These are phyloP conservation scores for Hypoxylon sp. DNA, from an alignment of 2,329 filamentous ascomycete genomes.

Conservation along the genomic window DNA sequence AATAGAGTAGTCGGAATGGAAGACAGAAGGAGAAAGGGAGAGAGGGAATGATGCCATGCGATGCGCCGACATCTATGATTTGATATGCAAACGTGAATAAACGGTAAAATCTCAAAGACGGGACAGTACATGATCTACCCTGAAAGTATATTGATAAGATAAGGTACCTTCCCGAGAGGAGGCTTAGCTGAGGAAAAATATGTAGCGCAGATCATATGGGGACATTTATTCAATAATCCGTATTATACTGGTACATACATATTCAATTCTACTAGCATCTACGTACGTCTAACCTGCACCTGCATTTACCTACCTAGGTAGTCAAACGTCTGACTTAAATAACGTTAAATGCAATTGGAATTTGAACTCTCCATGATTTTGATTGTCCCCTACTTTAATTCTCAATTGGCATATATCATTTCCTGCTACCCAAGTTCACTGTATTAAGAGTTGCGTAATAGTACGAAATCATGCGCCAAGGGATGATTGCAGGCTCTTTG, in stretches of 20 bases:
- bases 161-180: constrained; percentile 20
- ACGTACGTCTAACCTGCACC: background rate
- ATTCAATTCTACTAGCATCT: background rate
- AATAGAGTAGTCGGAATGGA: background rate
- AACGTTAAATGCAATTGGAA: background rate
- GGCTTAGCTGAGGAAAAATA: background rate
- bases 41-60: constrained; percentile 1
- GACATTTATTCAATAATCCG: background rate
- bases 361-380: background rate
- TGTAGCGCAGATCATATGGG: constrained; percentile 11
- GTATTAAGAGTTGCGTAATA: constrained; percentile 11
- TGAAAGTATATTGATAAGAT: constrained; percentile 24
- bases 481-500: constrained; percentile 14
- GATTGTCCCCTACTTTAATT: background rate
- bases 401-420: background rate
- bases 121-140: constrained; percentile 2
- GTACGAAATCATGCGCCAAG: constrained; percentile 33
- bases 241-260: background rate
- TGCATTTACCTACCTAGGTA: no score
- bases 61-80: constrained; percentile 4
- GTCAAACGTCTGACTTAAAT: background rate
- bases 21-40: background rate
- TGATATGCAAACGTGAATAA: constrained; percentile 13
- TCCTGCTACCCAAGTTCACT: constrained; percentile 5
- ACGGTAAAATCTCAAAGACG: background rate